Conservation (phyloP, 352 stramenopile species). For the Blastocystis sp. region DNA sequence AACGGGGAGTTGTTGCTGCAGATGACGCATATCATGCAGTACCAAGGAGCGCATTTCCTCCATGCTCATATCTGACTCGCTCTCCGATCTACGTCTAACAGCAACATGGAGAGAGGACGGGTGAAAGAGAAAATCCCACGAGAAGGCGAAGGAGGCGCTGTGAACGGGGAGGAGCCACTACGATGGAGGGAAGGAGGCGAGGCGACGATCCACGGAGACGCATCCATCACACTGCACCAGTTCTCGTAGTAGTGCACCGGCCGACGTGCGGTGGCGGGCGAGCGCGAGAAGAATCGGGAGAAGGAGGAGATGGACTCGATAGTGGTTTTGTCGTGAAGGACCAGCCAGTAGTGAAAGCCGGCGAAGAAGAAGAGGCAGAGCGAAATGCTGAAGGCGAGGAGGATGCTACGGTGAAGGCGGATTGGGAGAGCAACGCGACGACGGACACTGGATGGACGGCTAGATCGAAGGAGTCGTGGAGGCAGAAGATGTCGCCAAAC, state of each 20-base stretch:
- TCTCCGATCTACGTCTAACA: neutral
- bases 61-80: neutral
- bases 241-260: constrained; percentile 10
- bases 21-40: neutral
- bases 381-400: constrained; percentile 25
- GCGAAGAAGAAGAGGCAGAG: constrained; percentile 48
- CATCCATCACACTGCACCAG: constrained; percentile 66
- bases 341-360: constrained; percentile 58
- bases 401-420: neutral
- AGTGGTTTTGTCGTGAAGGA: constrained; percentile 62
- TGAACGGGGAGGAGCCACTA: constrained; percentile 54
- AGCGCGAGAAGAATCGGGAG: neutral
- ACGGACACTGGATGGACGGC: neutral
- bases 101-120: neutral
- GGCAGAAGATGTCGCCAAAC: neutral
- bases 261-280: neutral
- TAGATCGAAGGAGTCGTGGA: neutral
- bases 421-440: neutral
- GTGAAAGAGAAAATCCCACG: constrained; percentile 44
- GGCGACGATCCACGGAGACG: constrained; percentile 16
- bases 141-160: constrained; percentile 23
- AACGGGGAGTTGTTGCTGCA: neutral
- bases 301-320: neutral
- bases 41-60: neutral
- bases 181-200: neutral